Evolutionary conservation across 116 monocot species (phyloP).

Genomic region (Phalaenopsis hybrid): DNA sequence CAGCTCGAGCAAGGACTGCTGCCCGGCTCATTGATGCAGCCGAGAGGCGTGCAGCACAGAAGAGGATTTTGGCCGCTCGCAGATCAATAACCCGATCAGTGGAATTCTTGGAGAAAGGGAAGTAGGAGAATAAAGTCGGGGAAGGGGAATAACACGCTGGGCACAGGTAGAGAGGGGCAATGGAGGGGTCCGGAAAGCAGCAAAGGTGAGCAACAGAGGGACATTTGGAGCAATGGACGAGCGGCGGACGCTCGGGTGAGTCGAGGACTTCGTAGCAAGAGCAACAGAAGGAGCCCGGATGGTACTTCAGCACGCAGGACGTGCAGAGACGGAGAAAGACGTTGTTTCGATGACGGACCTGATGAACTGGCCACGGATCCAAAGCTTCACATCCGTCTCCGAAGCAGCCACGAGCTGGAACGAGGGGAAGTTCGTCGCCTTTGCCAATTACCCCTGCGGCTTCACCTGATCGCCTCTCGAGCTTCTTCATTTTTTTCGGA

Average conservation of each 20-base stretch:
- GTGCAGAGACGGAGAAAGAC: constrained; percentile 41
- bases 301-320: constrained; percentile 48
- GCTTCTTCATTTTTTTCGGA: not conserved
- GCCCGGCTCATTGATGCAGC: constrained; percentile 27
- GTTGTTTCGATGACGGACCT: constrained; percentile 37
- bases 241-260: not conserved
- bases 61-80: constrained; percentile 14
- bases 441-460: not conserved
- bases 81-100: constrained; percentile 8
- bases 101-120: not conserved
- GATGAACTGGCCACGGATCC: constrained; percentile 42
- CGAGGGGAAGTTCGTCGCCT: constrained; percentile 1
- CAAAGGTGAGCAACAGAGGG: constrained; percentile 25
- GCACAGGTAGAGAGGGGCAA: constrained; percentile 27
- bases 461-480: not conserved
- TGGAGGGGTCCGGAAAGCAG: constrained; percentile 27
- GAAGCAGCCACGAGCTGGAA: constrained; percentile 21
- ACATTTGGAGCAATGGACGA: constrained; percentile 29
- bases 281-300: constrained; percentile 18
- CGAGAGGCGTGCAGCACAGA: constrained; percentile 17
- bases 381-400: constrained; percentile 31
- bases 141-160: constrained; percentile 23
- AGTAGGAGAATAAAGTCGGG: constrained; percentile 17
- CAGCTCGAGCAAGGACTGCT: constrained; percentile 10
- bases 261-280: constrained; percentile 29